Evolutionary conservation across 768 basidiomycete genomes (phyloP).

Genomic region (Xanthoconium purpureum): DNA sequence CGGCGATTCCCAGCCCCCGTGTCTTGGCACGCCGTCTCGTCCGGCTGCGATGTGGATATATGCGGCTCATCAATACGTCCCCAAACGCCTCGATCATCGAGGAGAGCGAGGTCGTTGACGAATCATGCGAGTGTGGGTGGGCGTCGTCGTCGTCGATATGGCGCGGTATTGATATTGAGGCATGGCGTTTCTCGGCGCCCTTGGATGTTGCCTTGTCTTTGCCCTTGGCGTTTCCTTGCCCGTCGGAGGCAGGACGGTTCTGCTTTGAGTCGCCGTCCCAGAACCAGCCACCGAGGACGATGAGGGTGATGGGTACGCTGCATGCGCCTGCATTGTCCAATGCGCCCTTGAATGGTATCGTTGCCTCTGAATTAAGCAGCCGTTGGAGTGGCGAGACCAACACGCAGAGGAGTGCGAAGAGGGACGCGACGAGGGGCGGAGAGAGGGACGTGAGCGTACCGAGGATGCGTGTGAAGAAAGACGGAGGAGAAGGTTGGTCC

Average conservation of each 20-base stretch:
- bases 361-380: slow-evolving; percentile 52
- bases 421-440: slow-evolving; percentile 78
- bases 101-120: slow-evolving; percentile 18
- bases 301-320: slow-evolving; percentile 82
- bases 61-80: slow-evolving; percentile 10
- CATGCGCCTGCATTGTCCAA: slow-evolving; percentile 68
- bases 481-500: neutral
- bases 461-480: neutral
- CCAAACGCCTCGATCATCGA: slow-evolving; percentile 22
- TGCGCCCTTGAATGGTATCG: slow-evolving; percentile 67
- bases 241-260: neutral
- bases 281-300: slow-evolving; percentile 94
- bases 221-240: neutral
- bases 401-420: slow-evolving; percentile 73
- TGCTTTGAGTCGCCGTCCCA: slow-evolving; percentile 38
- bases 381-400: slow-evolving; percentile 74
- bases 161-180: too few relatives aligned
- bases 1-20: too few relatives aligned
- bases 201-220: slow-evolving; percentile 7
- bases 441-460: slow-evolving; percentile 67
- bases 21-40: neutral
- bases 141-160: too few relatives aligned
- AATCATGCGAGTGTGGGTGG: neutral
- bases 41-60: slow-evolving; percentile 1
- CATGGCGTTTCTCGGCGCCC: neutral